These are phyloP conservation scores for Penicillium palitans DNA, from an alignment of 2,329 filamentous ascomycete species.

Conservation along the genomic window DNA sequence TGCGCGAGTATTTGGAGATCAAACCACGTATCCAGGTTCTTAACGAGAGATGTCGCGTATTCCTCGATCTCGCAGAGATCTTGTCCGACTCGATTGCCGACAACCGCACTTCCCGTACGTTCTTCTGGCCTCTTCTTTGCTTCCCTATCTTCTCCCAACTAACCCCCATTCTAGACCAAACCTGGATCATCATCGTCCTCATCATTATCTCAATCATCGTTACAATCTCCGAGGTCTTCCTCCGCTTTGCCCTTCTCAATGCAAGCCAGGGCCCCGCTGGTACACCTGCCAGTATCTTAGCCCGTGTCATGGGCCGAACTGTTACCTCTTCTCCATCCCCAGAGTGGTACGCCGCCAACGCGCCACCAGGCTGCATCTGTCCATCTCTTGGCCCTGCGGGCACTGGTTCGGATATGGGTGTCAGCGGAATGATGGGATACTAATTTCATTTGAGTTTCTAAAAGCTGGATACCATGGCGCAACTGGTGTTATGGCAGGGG, in stretches of 20 bases:
- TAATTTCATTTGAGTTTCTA: neutral
- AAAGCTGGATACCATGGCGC: neutral
- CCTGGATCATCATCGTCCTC: conserved; percentile 96
- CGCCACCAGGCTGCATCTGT: conserved; percentile 26
- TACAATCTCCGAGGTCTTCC: conserved; percentile 82
- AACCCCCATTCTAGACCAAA: conserved; percentile 59
- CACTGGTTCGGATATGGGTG: conserved; percentile 9
- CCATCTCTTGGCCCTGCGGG: conserved; percentile 17
- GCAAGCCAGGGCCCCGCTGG: conserved; percentile 26
- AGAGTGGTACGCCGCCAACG: conserved; percentile 13
- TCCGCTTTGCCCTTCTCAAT: conserved; percentile 76
- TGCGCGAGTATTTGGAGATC: conserved; percentile 97
- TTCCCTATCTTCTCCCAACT: neutral
- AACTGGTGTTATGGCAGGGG: conserved; percentile 1
- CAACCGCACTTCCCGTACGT: conserved; percentile 79
- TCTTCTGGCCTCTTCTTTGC: neutral
- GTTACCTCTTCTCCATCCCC: conserved; percentile 14
- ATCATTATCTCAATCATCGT: conserved; percentile 90
- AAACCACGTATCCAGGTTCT: conserved; percentile 93
- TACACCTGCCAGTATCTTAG: conserved; percentile 18
- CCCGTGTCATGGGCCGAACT: conserved; percentile 24
- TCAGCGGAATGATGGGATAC: conserved; percentile 13
- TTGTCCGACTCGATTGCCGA: conserved; percentile 89
- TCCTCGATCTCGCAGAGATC: conserved; percentile 94
- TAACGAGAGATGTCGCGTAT: conserved; percentile 94